A percentile compares a stretch with the other conserved stretches of the same genome.
Evolutionary conservation across 305 asterid species (phyloP).

Genomic region (Fraxinus xanthoxyloides): DNA sequence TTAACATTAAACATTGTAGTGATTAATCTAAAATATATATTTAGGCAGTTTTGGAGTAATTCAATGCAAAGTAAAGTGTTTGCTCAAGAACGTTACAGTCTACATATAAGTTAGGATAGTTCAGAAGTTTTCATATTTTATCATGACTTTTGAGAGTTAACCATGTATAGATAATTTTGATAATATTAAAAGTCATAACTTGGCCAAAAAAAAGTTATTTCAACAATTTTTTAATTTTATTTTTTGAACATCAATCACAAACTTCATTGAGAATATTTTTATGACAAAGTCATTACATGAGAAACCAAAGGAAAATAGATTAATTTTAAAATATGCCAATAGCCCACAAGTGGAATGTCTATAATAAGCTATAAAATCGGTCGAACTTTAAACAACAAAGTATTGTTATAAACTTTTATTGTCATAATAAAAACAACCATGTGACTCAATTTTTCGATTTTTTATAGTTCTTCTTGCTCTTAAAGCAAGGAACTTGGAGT

Average conservation of each 20-base stretch:
- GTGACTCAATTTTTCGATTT: too few relatives aligned
- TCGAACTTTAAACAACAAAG: neutral
- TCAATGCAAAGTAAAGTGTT: neutral
- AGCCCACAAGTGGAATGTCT: neutral
- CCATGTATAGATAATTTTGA: too few relatives aligned
- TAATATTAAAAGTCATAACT: too few relatives aligned
- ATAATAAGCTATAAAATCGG: neutral
- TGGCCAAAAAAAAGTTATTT: too few relatives aligned
- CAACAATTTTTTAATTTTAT: neutral
- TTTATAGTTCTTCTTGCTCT: too few relatives aligned
- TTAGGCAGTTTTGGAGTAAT: too few relatives aligned
- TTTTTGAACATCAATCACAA: neutral
- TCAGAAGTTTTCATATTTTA: neutral
- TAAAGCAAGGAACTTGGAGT: too few relatives aligned
- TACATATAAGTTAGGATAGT: neutral
- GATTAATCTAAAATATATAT: too few relatives aligned
- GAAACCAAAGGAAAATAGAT: neutral
- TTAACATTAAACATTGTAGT: too few relatives aligned
- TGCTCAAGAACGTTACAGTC: neutral
- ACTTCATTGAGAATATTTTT: neutral
- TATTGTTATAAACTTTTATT: neutral
- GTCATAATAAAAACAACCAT: too few relatives aligned
- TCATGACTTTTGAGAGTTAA: neutral
- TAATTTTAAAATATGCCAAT: too few relatives aligned
- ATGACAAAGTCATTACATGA: too few relatives aligned